Percentiles rank a stretch among this genome's conserved stretches.
These are phyloP conservation scores for Groenewaldozyma auringiensis DNA, from an alignment of 1,139 yeast genomes.

Conservation along the genomic window DNA sequence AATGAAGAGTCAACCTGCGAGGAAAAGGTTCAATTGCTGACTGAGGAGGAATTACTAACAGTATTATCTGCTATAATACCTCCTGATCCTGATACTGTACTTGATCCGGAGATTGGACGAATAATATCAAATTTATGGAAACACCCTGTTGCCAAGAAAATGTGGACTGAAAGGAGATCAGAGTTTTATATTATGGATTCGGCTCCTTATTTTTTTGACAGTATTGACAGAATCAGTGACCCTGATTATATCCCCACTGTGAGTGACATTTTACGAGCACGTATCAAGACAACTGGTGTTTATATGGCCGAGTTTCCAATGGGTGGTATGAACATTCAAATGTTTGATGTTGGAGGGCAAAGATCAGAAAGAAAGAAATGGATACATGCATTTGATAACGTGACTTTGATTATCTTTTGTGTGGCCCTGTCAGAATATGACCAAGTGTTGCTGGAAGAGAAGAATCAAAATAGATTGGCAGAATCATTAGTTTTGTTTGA, in stretches of 20 bases:
- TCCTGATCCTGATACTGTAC: conserved; percentile 26
- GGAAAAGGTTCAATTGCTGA: conserved; percentile 7
- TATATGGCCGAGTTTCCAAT: conserved; percentile 73
- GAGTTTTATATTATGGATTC: conserved; percentile 84
- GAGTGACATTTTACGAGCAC: conserved; percentile 73
- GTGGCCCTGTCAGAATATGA: conserved; percentile 88
- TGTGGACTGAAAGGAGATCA: conserved; percentile 55
- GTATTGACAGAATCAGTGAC: conserved; percentile 53
- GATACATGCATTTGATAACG: conserved; percentile 94
- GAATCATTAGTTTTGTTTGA: conserved; percentile 82
- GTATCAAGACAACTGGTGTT: conserved; percentile 90
- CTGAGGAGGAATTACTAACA: conserved; percentile 19
- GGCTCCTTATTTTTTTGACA: conserved; percentile 69
- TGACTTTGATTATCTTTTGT: conserved; percentile 79
- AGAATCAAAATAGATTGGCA: conserved; percentile 65
- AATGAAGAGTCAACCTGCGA: background rate
- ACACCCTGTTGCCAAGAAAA: conserved; percentile 50
- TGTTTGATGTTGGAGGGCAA: conserved; percentile 94
- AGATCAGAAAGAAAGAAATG: conserved; percentile 88
- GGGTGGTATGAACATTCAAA: conserved; percentile 69
- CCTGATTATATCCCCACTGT: conserved; percentile 62
- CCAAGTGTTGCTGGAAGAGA: conserved; percentile 73
- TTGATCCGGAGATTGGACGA: conserved; percentile 24
- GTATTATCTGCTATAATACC: conserved; percentile 21
- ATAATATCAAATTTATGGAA: conserved; percentile 42